Base-by-base conservation (phyloP, 192 early-diverging fungal species). In the Martensiomyces pterosporus region DNA sequence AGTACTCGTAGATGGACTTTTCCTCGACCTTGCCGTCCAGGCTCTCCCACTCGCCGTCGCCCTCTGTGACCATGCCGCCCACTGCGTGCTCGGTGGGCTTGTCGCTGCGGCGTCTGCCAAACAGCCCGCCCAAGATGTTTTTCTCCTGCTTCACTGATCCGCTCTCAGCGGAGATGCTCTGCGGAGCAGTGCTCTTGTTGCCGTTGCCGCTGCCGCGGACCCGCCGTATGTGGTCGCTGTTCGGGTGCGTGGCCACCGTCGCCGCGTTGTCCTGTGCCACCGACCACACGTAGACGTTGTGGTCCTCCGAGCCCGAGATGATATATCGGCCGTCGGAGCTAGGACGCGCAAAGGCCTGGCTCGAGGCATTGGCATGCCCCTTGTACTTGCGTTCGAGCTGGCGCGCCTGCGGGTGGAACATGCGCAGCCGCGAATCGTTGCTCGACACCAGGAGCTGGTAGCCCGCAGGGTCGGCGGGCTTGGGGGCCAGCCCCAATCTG, bases 231-330 rank as follows among this genome's bases (percentile, higher is more conserved):
- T 55, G 75, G 47, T 61, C 55, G 10, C 45, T 42, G 18, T 54
- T 53, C 1, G 73, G 64, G 34, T 70, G 58, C 0, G 64, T 75
- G 50, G 67, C 57, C 2, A 64, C 64, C 3, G 67, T 68, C 25
- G 65, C 71, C 2, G 64, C 72, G 33, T 72, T 76, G 63, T 76
- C 64, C 60, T 79, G 67, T 10, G 67, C 67, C 2, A 50, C 62
- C 0, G 68, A 42, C 69, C 88, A 93, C 24, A 95, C 64, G 55
- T 87, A 90, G 3, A 91, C 74, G 43, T 79, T 67, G 19, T 76
- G 60, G 60, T 92, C 86, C 50, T 95, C 93, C 12, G 85, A 88
- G 4, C 88, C 89, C 44, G 81, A 85, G 24, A 95, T 79, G 23
- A 93, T 87, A 52, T 83, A 91, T 47, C 75, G 56, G 17, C 86